These are phyloP conservation scores for Acanthamoeba lenticulata DNA, from an alignment of 208 protist genomes.

Conservation along the genomic window DNA sequence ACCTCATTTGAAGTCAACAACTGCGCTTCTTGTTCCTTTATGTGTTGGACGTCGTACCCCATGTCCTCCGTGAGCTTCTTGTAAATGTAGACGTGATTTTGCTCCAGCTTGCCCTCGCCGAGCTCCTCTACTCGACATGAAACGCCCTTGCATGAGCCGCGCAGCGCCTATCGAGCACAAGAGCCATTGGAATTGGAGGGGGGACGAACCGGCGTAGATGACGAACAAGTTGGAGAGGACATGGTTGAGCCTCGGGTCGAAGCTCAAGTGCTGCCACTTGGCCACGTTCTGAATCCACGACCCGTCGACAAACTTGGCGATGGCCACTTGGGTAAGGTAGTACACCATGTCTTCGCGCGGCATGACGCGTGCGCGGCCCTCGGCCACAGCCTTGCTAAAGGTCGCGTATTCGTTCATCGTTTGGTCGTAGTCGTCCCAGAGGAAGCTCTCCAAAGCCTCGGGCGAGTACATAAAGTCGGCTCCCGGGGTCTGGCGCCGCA, in stretches of 20 bases:
- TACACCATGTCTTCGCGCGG: conserved; percentile 43
- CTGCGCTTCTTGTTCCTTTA: not conserved
- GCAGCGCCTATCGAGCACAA: too few relatives aligned
- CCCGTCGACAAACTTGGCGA: conserved; percentile 46
- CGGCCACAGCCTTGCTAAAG: not conserved
- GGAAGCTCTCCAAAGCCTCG: not conserved
- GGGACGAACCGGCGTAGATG: not conserved
- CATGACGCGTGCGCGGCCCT: not conserved
- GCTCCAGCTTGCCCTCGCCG: conserved; percentile 37
- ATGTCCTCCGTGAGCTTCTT: not conserved
- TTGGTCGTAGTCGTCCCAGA: not conserved
- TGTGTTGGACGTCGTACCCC: not conserved
- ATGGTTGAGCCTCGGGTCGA: not conserved
- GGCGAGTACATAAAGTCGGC: conserved; percentile 5
- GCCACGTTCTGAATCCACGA: conserved; percentile 46
- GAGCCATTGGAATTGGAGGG: too few relatives aligned
- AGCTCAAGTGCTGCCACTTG: not conserved
- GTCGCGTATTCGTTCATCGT: not conserved
- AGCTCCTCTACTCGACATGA: not conserved
- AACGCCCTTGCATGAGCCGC: not conserved
- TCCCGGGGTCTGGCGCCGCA: not conserved
- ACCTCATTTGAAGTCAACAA: not conserved
- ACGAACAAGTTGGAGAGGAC: conserved; percentile 9
- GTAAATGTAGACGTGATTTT: conserved; percentile 62
- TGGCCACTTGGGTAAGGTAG: conserved; percentile 24